These are phyloP conservation scores for Chlorella sp. DNA, from an alignment of 139 green algal species.

Conservation along the genomic window DNA sequence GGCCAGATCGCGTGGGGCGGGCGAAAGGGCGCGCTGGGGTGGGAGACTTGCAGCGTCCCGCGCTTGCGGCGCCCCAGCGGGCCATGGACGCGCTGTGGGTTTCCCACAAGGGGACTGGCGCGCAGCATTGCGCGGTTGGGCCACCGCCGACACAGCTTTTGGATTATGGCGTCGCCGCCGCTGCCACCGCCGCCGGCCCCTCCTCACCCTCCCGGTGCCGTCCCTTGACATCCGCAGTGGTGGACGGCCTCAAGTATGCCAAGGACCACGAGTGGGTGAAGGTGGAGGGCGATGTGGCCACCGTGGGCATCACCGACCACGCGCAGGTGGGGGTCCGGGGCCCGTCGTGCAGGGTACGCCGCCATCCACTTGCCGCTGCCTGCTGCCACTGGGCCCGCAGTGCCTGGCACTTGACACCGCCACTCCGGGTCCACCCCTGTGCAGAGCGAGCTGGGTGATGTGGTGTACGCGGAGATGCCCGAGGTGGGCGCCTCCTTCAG, in stretches of 20 bases:
- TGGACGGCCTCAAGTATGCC: constrained; percentile 78
- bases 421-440: too few relatives aligned
- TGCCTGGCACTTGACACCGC: too few relatives aligned
- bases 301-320: constrained; percentile 96
- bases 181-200: too few relatives aligned
- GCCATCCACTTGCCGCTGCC: too few relatives aligned
- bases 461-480: constrained; percentile 99
- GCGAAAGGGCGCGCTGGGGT: background rate
- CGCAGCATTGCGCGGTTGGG: background rate
- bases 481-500: constrained; percentile 89
- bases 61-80: too few relatives aligned
- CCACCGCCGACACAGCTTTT: background rate
- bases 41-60: background rate
- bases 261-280: constrained; percentile 93
- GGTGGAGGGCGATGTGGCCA: constrained; percentile 86
- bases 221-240: constrained; percentile 54
- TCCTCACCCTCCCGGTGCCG: background rate
- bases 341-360: too few relatives aligned
- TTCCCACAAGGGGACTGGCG: background rate
- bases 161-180: too few relatives aligned
- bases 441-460: constrained; percentile 93
- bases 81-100: background rate
- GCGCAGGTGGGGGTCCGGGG: constrained; percentile 79
- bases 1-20: too few relatives aligned
- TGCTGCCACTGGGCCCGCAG: too few relatives aligned